A percentile compares a stretch with the other conserved stretches of the same genome.
Conservation (phyloP, 2,329 filamentous ascomycete genomes). For the Phoma herbarum region DNA sequence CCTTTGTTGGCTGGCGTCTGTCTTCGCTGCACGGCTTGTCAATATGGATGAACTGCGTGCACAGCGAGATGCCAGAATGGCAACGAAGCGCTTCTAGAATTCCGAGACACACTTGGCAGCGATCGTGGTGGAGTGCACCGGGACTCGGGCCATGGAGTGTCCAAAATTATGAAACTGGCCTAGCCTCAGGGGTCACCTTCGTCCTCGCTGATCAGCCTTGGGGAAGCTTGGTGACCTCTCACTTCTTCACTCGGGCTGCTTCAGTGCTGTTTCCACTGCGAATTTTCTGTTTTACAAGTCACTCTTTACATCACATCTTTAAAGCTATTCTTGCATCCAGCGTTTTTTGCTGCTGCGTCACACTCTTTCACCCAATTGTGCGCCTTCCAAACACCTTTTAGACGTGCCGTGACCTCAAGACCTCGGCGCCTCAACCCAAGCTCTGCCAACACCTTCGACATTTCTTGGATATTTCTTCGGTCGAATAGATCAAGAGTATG, state of each 20-base stretch:
- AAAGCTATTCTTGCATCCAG: constrained; percentile 31
- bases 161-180: constrained; percentile 33
- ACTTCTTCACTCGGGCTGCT: constrained; percentile 44
- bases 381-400: constrained; percentile 26
- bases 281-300: constrained; percentile 42
- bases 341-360: constrained; percentile 36
- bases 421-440: constrained; percentile 39
- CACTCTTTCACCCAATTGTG: constrained; percentile 30
- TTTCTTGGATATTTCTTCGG: constrained; percentile 39
- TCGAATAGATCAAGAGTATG: constrained; percentile 57
- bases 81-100: constrained; percentile 16
- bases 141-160: constrained; percentile 16
- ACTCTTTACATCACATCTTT: constrained; percentile 40
- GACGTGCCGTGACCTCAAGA: constrained; percentile 23
- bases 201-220: constrained; percentile 36
- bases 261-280: constrained; percentile 45
- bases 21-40: constrained; percentile 2
- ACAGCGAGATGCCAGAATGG: constrained; percentile 14
- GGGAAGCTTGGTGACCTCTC: constrained; percentile 37
- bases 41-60: background rate
- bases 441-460: constrained; percentile 35
- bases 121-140: constrained; percentile 17
- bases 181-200: constrained; percentile 38
- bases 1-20: constrained; percentile 7
- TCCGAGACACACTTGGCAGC: constrained; percentile 18